Conservation (phyloP, 768 basidiomycete genomes). For the Tylopilus balloui region DNA sequence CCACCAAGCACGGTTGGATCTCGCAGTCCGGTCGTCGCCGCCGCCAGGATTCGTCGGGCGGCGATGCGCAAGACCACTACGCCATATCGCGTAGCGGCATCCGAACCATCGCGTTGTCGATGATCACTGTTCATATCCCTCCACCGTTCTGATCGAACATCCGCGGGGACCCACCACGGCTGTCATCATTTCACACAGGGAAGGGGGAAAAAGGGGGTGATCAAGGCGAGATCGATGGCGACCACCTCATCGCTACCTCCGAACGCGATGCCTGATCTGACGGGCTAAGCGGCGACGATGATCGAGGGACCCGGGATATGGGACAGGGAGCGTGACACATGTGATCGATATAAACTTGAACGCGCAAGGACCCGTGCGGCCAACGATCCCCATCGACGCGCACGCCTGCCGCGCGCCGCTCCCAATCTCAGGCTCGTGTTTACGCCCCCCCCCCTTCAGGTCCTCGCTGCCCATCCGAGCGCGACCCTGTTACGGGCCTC, state of each 20-base stretch:
- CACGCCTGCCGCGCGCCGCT: background rate
- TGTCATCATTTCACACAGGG: background rate
- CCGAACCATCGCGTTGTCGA: background rate
- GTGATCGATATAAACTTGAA: background rate
- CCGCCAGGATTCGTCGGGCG: background rate
- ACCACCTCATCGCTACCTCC: background rate
- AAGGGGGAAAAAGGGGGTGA: background rate
- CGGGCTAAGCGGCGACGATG: background rate
- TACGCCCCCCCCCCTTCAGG: constrained; percentile 1
- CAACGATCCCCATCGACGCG: background rate
- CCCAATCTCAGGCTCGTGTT: constrained; percentile 1
- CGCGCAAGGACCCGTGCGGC: constrained; percentile 3
- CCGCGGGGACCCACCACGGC: constrained; percentile 14
- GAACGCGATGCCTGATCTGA: constrained; percentile 10
- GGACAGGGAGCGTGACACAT: too few species aligned
- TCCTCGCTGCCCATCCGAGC: background rate
- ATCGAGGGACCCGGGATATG: constrained; percentile 6
- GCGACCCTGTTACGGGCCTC: constrained; percentile 10
- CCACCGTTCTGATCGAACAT: constrained; percentile 1
- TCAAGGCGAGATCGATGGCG: constrained; percentile 3
- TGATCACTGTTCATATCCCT: background rate
- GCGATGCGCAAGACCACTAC: constrained; percentile 5
- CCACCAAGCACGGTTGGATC: constrained; percentile 14
- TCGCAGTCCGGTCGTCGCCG: background rate
- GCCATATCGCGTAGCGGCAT: constrained; percentile 7